These are phyloP conservation scores for Cryptosporidium canis DNA, from an alignment of 169 alveolate genomes.

Conservation along the genomic window DNA sequence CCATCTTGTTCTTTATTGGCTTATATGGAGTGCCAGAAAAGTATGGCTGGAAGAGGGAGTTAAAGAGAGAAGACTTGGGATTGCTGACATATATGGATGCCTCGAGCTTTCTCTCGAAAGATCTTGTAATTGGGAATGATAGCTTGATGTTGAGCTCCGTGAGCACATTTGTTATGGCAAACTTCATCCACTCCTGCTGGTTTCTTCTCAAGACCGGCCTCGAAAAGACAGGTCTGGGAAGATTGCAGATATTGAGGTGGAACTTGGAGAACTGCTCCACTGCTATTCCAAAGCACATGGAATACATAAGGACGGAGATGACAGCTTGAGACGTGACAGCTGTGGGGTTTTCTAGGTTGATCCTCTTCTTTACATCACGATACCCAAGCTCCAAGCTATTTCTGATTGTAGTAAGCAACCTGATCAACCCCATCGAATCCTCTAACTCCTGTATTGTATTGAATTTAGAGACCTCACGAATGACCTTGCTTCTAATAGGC, in stretches of 20 bases:
- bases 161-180: conserved; percentile 12
- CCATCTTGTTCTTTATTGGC: background rate
- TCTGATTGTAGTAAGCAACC: conserved; percentile 6
- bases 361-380: conserved; percentile 12
- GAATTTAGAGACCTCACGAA: background rate
- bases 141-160: background rate
- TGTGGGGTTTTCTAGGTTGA: background rate
- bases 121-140: conserved; percentile 46
- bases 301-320: conserved; percentile 10
- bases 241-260: conserved; percentile 30
- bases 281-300: conserved; percentile 51
- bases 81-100: conserved; percentile 14
- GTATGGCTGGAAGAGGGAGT: conserved; percentile 49
- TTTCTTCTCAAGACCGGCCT: conserved; percentile 54
- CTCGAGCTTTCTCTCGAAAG: conserved; percentile 19
- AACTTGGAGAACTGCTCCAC: conserved; percentile 6
- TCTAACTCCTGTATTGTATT: background rate
- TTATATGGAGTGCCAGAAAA: conserved; percentile 30
- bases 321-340: conserved; percentile 26
- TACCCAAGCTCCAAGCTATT: conserved; percentile 1
- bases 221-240: conserved; percentile 43
- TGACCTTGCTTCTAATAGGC: background rate
- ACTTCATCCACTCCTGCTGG: conserved; percentile 48
- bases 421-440: background rate
- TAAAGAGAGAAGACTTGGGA: background rate